These are phyloP conservation scores for Clathrus columnatus DNA, from an alignment of 768 basidiomycete genomes.

Conservation along the genomic window DNA sequence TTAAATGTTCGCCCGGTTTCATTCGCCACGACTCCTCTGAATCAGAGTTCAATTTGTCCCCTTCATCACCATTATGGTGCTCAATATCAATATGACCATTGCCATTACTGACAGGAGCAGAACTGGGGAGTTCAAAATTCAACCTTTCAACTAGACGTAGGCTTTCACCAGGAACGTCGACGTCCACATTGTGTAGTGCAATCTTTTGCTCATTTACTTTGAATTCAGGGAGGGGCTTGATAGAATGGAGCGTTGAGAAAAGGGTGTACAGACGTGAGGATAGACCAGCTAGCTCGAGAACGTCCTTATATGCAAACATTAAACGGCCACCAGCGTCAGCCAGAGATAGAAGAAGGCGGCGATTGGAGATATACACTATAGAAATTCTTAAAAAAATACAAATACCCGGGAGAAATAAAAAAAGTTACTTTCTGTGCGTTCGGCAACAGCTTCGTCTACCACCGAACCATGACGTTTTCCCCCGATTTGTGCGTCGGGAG, in stretches of 20 bases:
- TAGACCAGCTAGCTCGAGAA: conserved; percentile 90
- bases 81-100: neutral
- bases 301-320: conserved; percentile 96
- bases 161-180: conserved; percentile 45
- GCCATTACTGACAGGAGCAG: neutral
- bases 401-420: neutral
- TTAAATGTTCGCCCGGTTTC: conserved; percentile 65
- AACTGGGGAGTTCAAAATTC: neutral
- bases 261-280: conserved; percentile 86
- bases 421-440: conserved; percentile 41
- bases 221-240: conserved; percentile 39
- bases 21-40: conserved; percentile 15
- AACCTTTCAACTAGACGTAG: neutral
- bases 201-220: conserved; percentile 35
- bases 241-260: conserved; percentile 74
- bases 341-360: conserved; percentile 84
- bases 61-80: neutral
- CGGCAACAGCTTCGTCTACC: conserved; percentile 31
- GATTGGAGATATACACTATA: conserved; percentile 83
- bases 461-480: neutral
- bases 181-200: conserved; percentile 58
- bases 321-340: conserved; percentile 92
- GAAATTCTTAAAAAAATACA: neutral
- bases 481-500: conserved; percentile 19
- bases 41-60: conserved; percentile 5